These are phyloP conservation scores for Epichloe brachyelytri DNA, from an alignment of 2,329 filamentous ascomycete species.

Conservation along the genomic window DNA sequence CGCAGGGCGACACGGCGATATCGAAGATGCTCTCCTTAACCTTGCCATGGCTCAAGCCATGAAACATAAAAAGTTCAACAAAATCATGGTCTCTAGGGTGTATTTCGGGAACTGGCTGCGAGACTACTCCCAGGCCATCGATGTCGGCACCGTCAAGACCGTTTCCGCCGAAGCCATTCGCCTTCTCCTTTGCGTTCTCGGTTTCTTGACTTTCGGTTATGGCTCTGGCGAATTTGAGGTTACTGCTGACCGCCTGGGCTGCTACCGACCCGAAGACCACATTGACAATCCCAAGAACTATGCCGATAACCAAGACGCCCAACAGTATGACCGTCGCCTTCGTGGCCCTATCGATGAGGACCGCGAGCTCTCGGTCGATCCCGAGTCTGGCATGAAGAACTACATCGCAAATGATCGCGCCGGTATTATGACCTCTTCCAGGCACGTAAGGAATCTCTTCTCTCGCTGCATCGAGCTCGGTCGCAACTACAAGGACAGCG, in stretches of 20 bases:
- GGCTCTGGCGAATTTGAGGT: conserved; percentile 78
- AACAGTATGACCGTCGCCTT: conserved; percentile 67
- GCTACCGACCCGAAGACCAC: conserved; percentile 66
- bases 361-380: conserved; percentile 67
- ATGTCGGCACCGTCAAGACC: conserved; percentile 82
- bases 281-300: conserved; percentile 78
- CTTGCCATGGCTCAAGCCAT: conserved; percentile 44
- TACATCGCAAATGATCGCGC: conserved; percentile 81
- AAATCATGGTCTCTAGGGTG: conserved; percentile 74
- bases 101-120: conserved; percentile 95
- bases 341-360: conserved; percentile 70
- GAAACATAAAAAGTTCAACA: conserved; percentile 68
- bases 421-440: conserved; percentile 70
- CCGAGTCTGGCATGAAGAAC: conserved; percentile 69
- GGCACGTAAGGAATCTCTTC: conserved; percentile 64
- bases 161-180: conserved; percentile 86
- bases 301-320: conserved; percentile 76
- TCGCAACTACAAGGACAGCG: conserved; percentile 48
- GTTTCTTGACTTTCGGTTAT: conserved; percentile 80
- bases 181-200: conserved; percentile 75
- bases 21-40: conserved; percentile 77
- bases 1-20: conserved; percentile 72
- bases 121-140: conserved; percentile 89
- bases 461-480: conserved; percentile 65
- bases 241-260: conserved; percentile 67